Percentiles rank a stretch among this genome's conserved stretches.
Conservation (phyloP, 805 yeast species). For the Metschnikowia baotianmanensis region DNA sequence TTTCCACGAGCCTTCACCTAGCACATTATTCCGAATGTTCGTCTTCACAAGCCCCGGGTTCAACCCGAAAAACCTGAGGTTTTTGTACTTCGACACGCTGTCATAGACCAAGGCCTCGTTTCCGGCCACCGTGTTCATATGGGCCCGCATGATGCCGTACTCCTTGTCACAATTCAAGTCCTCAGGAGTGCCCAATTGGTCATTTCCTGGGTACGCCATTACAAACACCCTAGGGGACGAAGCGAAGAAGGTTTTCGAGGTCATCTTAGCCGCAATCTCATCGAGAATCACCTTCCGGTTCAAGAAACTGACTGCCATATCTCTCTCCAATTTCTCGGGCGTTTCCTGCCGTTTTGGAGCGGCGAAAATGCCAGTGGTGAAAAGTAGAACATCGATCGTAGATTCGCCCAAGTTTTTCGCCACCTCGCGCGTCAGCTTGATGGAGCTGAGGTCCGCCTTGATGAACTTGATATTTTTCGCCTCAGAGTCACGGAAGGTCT, state of each 20-base stretch:
- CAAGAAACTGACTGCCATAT: constrained; percentile 37
- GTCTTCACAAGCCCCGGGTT: constrained; percentile 42
- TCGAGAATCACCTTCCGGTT: constrained; percentile 33
- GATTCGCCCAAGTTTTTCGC: constrained; percentile 5
- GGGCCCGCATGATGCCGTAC: constrained; percentile 29
- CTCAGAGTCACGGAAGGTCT: constrained; percentile 29
- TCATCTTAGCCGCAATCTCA: constrained; percentile 23
- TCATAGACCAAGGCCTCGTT: constrained; percentile 35
- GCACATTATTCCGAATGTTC: constrained; percentile 30
- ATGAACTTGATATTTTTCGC: constrained; percentile 16
- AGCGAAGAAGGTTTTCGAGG: constrained; percentile 1
- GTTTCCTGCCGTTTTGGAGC: constrained; percentile 29
- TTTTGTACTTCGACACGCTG: constrained; percentile 16
- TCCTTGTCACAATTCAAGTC: constrained; percentile 33
- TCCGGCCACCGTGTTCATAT: constrained; percentile 43
- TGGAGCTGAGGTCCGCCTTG: constrained; percentile 33
- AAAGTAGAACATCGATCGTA: constrained; percentile 25
- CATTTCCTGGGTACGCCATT: constrained; percentile 40
- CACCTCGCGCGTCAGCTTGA: constrained; percentile 19
- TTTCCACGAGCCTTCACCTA: constrained; percentile 28
- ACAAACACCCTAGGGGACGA: constrained; percentile 33
- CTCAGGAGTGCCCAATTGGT: constrained; percentile 28
- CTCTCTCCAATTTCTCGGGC: constrained; percentile 35
- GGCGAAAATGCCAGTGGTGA: constrained; percentile 43
- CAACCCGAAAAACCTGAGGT: constrained; percentile 32